Conservation (phyloP, 2,329 filamentous ascomycete species). For the Colletotrichum brevisporum region DNA sequence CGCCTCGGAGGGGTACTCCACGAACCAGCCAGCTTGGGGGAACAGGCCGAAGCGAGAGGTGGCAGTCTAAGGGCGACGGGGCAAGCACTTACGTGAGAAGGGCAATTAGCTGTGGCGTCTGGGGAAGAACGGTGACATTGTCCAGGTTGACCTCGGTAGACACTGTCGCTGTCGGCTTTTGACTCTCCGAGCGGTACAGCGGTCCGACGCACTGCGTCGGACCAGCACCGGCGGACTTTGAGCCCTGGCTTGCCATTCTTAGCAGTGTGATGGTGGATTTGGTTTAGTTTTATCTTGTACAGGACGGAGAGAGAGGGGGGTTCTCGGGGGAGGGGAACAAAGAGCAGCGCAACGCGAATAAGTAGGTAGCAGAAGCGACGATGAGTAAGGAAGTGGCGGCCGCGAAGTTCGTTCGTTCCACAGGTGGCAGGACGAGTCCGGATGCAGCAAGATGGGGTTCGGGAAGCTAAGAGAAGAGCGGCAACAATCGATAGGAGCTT, state of each 20-base stretch:
- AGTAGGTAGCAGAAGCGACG: not conserved
- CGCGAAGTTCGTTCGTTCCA: no score
- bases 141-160: conserved; percentile 85
- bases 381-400: not conserved
- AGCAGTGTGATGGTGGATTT: conserved; percentile 5
- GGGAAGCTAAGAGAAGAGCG: no score
- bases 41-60: no score
- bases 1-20: no score
- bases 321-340: not conserved
- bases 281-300: conserved; percentile 1
- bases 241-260: conserved; percentile 30
- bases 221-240: conserved; percentile 32
- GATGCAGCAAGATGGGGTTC: no score
- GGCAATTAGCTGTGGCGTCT: conserved; percentile 97
- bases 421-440: not conserved
- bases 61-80: no score
- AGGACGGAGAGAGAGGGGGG: not conserved
- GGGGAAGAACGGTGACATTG: conserved; percentile 90
- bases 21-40: no score
- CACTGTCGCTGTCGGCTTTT: conserved; percentile 90
- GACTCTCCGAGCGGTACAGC: conserved; percentile 79
- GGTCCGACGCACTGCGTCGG: conserved; percentile 80
- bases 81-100: conserved; percentile 85
- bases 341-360: not conserved
- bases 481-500: not conserved